Evolutionary conservation across 2,329 filamentous ascomycete species (phyloP).

Genomic region (Venturia aucupariae): DNA sequence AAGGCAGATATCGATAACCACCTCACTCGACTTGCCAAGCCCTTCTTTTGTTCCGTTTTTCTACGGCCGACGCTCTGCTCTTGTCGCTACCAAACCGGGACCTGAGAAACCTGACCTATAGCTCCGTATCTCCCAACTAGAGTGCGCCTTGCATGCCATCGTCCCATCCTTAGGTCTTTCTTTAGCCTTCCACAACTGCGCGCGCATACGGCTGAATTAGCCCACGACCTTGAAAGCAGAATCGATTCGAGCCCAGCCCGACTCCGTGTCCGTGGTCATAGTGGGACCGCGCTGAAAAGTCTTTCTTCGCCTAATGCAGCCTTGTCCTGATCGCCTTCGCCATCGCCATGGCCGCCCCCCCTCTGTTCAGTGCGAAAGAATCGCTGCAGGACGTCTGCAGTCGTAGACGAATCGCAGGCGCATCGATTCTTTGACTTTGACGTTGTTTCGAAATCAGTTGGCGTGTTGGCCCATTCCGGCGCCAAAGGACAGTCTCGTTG

Average conservation of each 20-base stretch:
- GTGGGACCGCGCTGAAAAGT: constrained; percentile 4
- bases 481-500: neutral
- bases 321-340: neutral
- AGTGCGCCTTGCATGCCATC: neutral
- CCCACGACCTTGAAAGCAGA: neutral
- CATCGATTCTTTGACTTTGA: neutral
- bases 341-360: too few species aligned
- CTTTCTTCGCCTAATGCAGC: constrained; percentile 1
- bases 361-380: neutral
- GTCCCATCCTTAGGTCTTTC: neutral
- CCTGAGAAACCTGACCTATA: neutral
- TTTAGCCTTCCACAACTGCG: neutral
- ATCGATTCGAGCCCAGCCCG: neutral
- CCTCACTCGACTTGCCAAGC: neutral
- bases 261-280: neutral
- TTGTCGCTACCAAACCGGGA: neutral
- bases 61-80: neutral
- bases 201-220: neutral
- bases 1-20: neutral
- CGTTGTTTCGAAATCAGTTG: neutral
- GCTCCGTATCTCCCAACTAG: neutral
- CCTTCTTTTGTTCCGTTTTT: neutral
- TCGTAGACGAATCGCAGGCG: neutral
- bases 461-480: neutral
- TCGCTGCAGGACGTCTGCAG: neutral